Evolutionary conservation across 805 yeast genomes (phyloP), one percentile per base, ranked within the genome.

Genomic region (Huiozyma sinensis): DNA sequence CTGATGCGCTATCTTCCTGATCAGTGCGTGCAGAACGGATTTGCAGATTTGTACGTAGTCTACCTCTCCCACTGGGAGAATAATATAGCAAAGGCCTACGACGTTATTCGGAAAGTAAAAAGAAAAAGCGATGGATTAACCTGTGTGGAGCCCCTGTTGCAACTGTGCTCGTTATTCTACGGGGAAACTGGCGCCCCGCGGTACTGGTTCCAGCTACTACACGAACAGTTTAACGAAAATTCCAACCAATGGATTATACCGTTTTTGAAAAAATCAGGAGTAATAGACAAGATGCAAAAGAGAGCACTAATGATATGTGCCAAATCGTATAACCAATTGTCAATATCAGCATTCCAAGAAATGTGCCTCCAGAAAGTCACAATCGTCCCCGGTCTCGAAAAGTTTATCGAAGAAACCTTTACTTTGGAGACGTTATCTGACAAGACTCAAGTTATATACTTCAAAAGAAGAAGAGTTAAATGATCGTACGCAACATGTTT

Each of bases 281-380:
- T 48, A 2, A 46, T 50, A n/a, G 11, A 24, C 4, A 50, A 48
- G 31, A 52, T 56, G 54, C 45, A 47, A 40, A 11, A 33, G 2
- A 36, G 55, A 10, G 47, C 51, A 31, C 29, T 53, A 2, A 30
- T 36, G 9, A 35, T 42, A 12, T 40, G 49, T 10, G 43, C 43
- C 27, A 45, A 29, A 27, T 47, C 53, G 44, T 57, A 57, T 42
- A 54, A 52, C 36, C 61, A 55, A 41, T 33, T 57, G 13, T 39
- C 55, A 2, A 9, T 46, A 29, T 33, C 42, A 9, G 50, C 46
- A 17, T 38, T 55, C 13, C 39, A 44, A 7, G 43, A 42, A 3
- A 10, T 40, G n/a, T 56, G 57, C 56, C 47, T 51, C n/a, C 37
- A 36, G 9, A 37, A 41, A 13, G 36, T 42, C 17, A 30, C 44